Base-by-base conservation (phyloP, 768 basidiomycete species). In the Tylopilus plumbeoviolaceoides region DNA sequence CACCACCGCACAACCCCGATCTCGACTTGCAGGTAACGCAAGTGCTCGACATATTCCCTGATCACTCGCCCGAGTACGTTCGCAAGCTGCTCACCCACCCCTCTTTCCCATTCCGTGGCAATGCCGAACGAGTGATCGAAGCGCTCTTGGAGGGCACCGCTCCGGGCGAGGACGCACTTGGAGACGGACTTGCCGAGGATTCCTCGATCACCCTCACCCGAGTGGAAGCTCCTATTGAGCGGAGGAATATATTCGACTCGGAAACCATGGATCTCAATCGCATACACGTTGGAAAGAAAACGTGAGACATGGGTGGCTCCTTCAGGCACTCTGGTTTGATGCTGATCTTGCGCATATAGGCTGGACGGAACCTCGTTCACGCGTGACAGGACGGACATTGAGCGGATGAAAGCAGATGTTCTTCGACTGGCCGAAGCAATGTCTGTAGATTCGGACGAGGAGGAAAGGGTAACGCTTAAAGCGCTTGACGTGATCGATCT, bases 361-460 rank as follows among this genome's bases (percentile, higher is more conserved):
- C 75, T 77, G 31, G 77, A 82, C 27, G 73, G 71, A 14, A 58
- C 62, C n/a, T 62, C 64, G 17, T 61, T 81, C 14, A 64, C 83
- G 8, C 75, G 76, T 14, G 88, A 93, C 60, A 77, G 75, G 6
- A 68, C 74, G 1, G 79, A 80, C 62, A 75, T 81, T n/a, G 84
- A 84, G 39, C 72, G 85, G 58, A 87, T 94, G 81, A 93, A 95
- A 62, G 81, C 82, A 1, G 85, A 89, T 49, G 94, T 94, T 59
- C 74, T 94, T 14, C 80, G 89, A 25, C 78, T 87, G 5, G 85
- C 82, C 0, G 87, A 93, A 61, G 81, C 75, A 17, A 78, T 85
- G 35, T 76, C 78, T 0, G 81, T 80, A 42, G 76, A 79, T 25
- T 84, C 85, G n/a, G 85, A 84, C 11, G 83, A 82, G n/a, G 83